Evolutionary conservation across 164 flowering plant species (phyloP), one percentile per base, ranked within the genome.

Genomic region (Stephania yunnanensis): DNA sequence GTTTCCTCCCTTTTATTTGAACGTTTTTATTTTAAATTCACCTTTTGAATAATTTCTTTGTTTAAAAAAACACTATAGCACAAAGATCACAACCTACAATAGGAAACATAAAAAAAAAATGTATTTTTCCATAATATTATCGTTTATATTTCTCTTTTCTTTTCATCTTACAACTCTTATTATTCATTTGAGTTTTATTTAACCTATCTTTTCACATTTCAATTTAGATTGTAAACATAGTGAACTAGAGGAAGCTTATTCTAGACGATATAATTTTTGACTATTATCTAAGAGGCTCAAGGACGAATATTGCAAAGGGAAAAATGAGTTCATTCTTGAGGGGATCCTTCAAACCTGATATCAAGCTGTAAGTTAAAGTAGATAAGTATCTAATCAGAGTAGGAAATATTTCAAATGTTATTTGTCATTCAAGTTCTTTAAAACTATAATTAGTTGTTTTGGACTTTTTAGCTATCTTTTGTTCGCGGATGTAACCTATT

Each of bases 241-340:
- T 94, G 81, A 92, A 89, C 79, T 87, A 91, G 75, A 89, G 97
- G 68, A 89, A 85, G 83, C 90, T 92, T 71, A 95, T 96, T 11
- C 94, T 92, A 1, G 97, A 92, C 77, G 93, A 89, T 71, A 85
- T 92, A 13, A 87, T 94, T 7, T 92, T 81, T 89, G 89, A 17
- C 83, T 96, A 71, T 77, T 96, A 76, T 84, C 98, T 2, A 92
- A 86, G 88, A 90, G 98, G 79, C 86, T 96, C 73, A 95, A 92
- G 78, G 97, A 94, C 79, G 95, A 94, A 8, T 90, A 85, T 74
- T 75, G 72, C 75, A 87, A 82, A 79, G 98, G 99, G 22, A 95
- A 96, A 84, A 85, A 84, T 29, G 99, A 98, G 25, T 96, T 96
- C 80, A 96, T 96, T 77, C 82, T 96, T 70, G 98, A 94, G 81